phyloP scores from a whole-genome alignment of 345 rosid genomes.

The Pugionium cornutum region DNA sequence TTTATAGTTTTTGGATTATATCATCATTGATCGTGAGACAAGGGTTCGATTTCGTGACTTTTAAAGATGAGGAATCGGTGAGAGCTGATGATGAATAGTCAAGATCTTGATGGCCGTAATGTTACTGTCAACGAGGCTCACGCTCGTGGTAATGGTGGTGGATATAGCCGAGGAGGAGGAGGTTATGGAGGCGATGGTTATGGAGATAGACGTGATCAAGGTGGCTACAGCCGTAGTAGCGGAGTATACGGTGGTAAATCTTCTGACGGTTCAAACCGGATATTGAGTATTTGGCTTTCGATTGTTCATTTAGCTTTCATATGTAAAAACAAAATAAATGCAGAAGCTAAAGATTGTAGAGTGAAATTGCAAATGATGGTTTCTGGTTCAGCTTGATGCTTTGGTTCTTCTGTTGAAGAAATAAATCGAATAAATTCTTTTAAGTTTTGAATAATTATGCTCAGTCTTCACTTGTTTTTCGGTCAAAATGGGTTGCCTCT shows the following conservation, averaged over 20 bases:
- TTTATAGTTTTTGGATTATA: constrained; percentile 37
- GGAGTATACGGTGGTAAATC: constrained; percentile 16
- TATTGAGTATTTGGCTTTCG: not conserved
- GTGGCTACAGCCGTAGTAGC: constrained; percentile 42
- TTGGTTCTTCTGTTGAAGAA: too few species aligned
- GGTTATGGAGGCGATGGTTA: constrained; percentile 43
- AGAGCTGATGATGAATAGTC: constrained; percentile 90
- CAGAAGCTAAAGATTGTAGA: too few species aligned
- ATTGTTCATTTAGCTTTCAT: not conserved
- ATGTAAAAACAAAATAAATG: not conserved
- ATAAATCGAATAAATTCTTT: too few species aligned
- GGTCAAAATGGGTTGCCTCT: too few species aligned
- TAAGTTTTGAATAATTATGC: too few species aligned
- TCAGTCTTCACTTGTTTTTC: too few species aligned
- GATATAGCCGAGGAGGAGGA: constrained; percentile 36
- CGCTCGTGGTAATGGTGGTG: constrained; percentile 53
- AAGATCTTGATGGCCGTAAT: constrained; percentile 74
- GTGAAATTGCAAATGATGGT: too few species aligned
- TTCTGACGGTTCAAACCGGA: too few species aligned
- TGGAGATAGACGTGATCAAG: constrained; percentile 45
- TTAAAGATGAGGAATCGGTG: constrained; percentile 72
- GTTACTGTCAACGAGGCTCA: constrained; percentile 87
- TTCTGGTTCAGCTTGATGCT: too few species aligned
- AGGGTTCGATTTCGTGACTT: constrained; percentile 82
- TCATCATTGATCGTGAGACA: constrained; percentile 86